Base-by-base conservation (phyloP, 2,329 filamentous ascomycete genomes). In the Hypoxylon sp. region DNA sequence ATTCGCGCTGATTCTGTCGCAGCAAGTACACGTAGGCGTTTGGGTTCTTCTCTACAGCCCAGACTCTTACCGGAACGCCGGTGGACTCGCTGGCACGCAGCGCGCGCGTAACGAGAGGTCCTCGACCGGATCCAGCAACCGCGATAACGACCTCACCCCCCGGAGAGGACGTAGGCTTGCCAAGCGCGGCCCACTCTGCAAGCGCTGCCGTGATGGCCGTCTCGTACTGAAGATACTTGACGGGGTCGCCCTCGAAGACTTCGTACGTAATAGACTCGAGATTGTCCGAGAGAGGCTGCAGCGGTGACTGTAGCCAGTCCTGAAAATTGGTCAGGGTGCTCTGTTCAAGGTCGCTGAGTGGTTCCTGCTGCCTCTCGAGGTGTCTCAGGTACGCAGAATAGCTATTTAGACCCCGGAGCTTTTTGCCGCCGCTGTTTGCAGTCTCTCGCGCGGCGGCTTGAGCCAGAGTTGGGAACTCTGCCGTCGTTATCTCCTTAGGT, bases 191-290 rank as follows among this genome's bases (percentile, higher is more conserved):
- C 90, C 96, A 96, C 74, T 98, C 94, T 11, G 81, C 84, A 66
- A 99, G 83, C 0, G 96, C 95, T 69, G 92, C 88, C 3, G 88
- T 87, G 60, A 96, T 91, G 12, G 96, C 96, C 46, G 86, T 84
- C 77, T 98, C 93, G 76, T 99, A 99, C 84, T 95, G 96, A 69
- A 93, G 89, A 77, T 99, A 99, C 79, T 99, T 99, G 80, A 99
- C 92, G 0, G 96, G 96, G 69, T 99, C 96, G 71, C 96, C 96
- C 78, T 99, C 96, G 74, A 99, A 99, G 1, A 98, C 95, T 76
- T 99, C 96, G 78, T 99, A 99, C 0, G 96, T 99, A 42, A 97
- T 92, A 48, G 93, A 97, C 77, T 99, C 96, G 12, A 99, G 85
- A 72, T 99, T 99, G 78, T 99, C 96, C 0, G 95, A 95, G 12